Conservation (phyloP, 805 yeast species). For the Saccharomycopsis capsularis region DNA sequence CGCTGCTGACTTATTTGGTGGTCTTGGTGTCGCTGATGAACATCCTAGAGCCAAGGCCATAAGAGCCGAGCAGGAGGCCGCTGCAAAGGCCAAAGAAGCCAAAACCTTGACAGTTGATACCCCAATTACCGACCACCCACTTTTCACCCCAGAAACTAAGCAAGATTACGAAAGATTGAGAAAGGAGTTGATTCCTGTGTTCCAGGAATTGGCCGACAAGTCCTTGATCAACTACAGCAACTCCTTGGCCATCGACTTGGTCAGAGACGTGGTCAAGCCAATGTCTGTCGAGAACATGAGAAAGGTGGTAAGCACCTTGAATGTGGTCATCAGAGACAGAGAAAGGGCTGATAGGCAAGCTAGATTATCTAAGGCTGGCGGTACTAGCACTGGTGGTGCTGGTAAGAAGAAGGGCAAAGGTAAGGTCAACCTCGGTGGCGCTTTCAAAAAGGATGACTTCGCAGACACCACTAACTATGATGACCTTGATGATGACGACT, state of each 20-base stretch:
- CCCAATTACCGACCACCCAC: conserved; percentile 67
- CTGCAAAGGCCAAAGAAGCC: conserved; percentile 28
- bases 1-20: conserved; percentile 89
- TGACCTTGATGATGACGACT: conserved; percentile 68
- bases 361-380: conserved; percentile 73
- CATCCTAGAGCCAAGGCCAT: conserved; percentile 38
- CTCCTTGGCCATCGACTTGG: conserved; percentile 71
- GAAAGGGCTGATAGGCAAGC: conserved; percentile 86
- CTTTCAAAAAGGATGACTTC: conserved; percentile 62
- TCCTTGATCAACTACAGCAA: conserved; percentile 66
- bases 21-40: conserved; percentile 46
- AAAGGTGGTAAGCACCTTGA: conserved; percentile 79
- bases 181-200: conserved; percentile 57
- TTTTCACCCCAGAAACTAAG: conserved; percentile 77
- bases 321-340: conserved; percentile 75
- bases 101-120: conserved; percentile 47
- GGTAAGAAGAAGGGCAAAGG: conserved; percentile 88
- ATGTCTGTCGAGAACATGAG: conserved; percentile 73
- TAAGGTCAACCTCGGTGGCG: conserved; percentile 57
- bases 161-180: conserved; percentile 73
- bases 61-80: conserved; percentile 32
- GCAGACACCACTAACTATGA: conserved; percentile 43
- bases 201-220: conserved; percentile 53
- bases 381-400: conserved; percentile 86
- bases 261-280: conserved; percentile 80